A percentile compares a stretch with the other conserved stretches of the same genome.
Conservation (phyloP, 331 rosid species). For the Cydonia oblonga region DNA sequence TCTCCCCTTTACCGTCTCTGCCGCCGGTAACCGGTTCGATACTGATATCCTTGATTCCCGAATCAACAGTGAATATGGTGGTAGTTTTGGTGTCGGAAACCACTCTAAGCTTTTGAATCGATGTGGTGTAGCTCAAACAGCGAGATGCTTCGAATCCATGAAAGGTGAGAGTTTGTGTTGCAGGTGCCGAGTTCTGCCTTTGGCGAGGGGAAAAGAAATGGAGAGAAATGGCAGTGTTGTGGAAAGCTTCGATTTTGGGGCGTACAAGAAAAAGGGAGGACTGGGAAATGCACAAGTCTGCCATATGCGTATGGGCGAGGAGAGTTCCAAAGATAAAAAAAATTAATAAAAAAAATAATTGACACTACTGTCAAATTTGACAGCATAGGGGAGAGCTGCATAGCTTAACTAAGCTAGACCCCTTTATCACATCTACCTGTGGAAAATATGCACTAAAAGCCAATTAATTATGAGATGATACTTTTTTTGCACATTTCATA, state of each 20-base stretch:
- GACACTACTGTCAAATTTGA: no score
- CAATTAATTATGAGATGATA: no score
- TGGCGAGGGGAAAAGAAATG: background rate
- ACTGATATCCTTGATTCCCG: slow-evolving; percentile 3
- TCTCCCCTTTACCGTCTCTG: slow-evolving; percentile 23
- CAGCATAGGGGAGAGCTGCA: no score
- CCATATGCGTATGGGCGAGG: slow-evolving; percentile 4
- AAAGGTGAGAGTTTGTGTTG: background rate
- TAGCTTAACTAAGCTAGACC: no score
- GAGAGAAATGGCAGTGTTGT: background rate
- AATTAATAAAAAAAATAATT: no score
- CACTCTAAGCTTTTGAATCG: slow-evolving; percentile 9
- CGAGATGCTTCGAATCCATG: background rate
- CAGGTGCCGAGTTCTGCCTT: background rate
- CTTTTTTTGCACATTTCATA: no score
- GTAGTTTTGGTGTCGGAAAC: slow-evolving; percentile 38
- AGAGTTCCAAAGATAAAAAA: no score
- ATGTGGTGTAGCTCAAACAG: background rate
- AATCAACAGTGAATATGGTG: slow-evolving; percentile 17
- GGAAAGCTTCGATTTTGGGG: background rate
- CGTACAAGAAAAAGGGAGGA: slow-evolving; percentile 9
- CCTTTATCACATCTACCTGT: no score
- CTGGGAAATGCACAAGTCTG: slow-evolving; percentile 22
- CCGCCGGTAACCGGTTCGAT: slow-evolving; percentile 33
- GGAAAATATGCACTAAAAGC: no score